These are phyloP conservation scores for Chlorella sorokiniana DNA, from an alignment of 139 green algal genomes.

Conservation along the genomic window DNA sequence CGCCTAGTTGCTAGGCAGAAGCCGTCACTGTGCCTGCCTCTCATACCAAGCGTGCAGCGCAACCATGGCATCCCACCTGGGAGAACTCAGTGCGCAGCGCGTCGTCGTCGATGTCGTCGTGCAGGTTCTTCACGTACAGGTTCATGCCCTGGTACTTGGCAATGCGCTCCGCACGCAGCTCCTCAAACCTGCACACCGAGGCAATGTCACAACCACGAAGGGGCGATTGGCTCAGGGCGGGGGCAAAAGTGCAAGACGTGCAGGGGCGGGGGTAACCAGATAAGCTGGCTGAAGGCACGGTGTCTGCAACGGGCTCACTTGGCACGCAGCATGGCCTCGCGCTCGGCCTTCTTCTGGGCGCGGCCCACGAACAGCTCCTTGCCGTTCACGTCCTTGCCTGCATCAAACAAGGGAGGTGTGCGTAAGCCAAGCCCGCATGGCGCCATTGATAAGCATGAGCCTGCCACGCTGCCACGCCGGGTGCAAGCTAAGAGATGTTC, in stretches of 20 bases:
- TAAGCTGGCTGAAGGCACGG: too few relatives aligned
- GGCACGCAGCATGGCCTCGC: conserved; percentile 67
- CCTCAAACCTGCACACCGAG: conserved; percentile 58
- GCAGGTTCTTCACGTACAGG: conserved; percentile 95
- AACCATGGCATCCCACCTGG: too few relatives aligned
- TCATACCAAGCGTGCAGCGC: too few relatives aligned
- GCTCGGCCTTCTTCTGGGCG: conserved; percentile 94
- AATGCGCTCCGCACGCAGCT: conserved; percentile 72
- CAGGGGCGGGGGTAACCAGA: too few relatives aligned
- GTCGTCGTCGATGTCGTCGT: conserved; percentile 81
- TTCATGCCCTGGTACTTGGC: conserved; percentile 90
- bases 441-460: too few relatives aligned
- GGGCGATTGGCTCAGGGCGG: not conserved
- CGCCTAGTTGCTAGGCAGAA: too few relatives aligned
- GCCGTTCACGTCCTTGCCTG: conserved; percentile 71
- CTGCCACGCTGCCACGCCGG: not conserved
- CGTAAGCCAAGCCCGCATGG: too few relatives aligned
- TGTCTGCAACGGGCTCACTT: conserved; percentile 78
- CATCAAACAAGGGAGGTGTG: too few relatives aligned
- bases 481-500: too few relatives aligned
- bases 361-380: conserved; percentile 62
- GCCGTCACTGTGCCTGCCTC: too few relatives aligned
- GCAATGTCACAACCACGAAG: not conserved
- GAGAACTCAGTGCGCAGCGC: conserved; percentile 59
- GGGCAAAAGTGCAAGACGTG: not conserved